Evolutionary conservation across 371 early-diverging fungal genomes (phyloP), one percentile per base, ranked within the genome.

Genomic region (Entomophthora muscae): DNA sequence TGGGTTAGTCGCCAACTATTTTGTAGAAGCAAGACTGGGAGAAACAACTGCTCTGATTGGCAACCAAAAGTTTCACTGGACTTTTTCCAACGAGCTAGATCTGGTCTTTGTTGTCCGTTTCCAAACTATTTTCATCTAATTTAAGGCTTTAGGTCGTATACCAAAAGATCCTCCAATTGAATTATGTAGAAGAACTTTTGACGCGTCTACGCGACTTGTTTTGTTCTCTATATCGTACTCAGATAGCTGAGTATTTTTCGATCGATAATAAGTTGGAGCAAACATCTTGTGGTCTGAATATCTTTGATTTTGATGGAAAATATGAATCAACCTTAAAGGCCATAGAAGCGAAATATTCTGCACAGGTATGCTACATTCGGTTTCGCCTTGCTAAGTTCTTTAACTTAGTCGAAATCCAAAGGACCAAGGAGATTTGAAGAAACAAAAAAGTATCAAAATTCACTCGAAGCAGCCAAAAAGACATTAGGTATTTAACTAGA

Each of bases 141-240:
- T 31, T 23, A 23, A 12, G 52, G 1, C 7, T 27, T 7, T 67
- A 89, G 90, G 85, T 86, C n/a, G 92, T 83, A 2, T 90, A 91
- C 70, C 92, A 90, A 70, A 91, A 89, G 74, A 84, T 89, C 0
- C 78, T 93, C 3, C 88, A 87, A 61, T 78, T 95, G 12, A 70
- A 84, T 0, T 92, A 93, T 67, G 76, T 91, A 60, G 90, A 90
- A 58, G 91, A 91, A 57, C 79, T 95, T 53, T 73, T 95, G 26
- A 80, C 81, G 42, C 80, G 78, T 17, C 77, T 70, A 3, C 69
- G 68, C 52, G 53, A 65, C 27, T 90, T 58, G 28, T 66, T 69
- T 66, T 65, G 54, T 51, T 53, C 22, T 3, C 3, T 10, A 23
- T 65, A 59, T 26, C 42, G 42, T 32, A 21, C 27, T 24, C 24